These are phyloP conservation scores for Ogataea dorogensis DNA, from an alignment of 805 yeast genomes.

Conservation along the genomic window DNA sequence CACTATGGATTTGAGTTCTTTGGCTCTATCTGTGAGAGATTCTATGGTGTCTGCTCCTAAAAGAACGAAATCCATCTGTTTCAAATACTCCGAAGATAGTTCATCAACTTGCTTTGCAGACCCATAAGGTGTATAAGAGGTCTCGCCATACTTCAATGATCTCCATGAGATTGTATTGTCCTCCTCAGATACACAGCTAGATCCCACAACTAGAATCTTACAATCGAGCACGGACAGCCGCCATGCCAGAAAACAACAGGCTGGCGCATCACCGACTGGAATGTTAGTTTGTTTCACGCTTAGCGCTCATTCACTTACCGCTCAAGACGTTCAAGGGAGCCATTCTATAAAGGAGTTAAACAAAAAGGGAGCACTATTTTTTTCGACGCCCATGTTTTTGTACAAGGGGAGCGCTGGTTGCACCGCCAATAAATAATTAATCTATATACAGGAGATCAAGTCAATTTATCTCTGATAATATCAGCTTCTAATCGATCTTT, in stretches of 20 bases:
- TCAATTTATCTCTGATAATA: constrained; percentile 14
- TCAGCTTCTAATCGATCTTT: constrained; percentile 24
- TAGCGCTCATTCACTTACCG: constrained; percentile 14
- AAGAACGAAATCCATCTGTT: constrained; percentile 24
- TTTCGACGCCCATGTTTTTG: constrained; percentile 9
- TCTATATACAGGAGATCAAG: constrained; percentile 5
- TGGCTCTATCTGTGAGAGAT: constrained; percentile 10
- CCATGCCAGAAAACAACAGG: constrained; percentile 32
- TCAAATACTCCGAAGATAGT: constrained; percentile 7
- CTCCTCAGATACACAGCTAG: constrained; percentile 14
- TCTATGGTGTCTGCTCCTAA: constrained; percentile 17
- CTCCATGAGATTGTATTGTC: constrained; percentile 19
- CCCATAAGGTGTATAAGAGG: constrained; percentile 13
- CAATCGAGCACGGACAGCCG: constrained; percentile 24
- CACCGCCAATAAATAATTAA: constrained; percentile 9
- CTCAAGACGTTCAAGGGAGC: constrained; percentile 18
- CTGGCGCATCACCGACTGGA: constrained; percentile 33
- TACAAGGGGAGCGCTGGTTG: neutral
- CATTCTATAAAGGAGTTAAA: constrained; percentile 8
- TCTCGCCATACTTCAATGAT: constrained; percentile 21
- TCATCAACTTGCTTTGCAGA: constrained; percentile 7
- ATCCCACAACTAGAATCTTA: constrained; percentile 19
- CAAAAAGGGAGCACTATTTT: constrained; percentile 9
- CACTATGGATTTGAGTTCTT: constrained; percentile 10
- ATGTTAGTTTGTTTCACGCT: constrained; percentile 3